A percentile compares a stretch with the other conserved stretches of the same genome.
phyloP scores from a whole-genome alignment of 148 eudicot genomes.

The Vaccinium darrowii region DNA sequence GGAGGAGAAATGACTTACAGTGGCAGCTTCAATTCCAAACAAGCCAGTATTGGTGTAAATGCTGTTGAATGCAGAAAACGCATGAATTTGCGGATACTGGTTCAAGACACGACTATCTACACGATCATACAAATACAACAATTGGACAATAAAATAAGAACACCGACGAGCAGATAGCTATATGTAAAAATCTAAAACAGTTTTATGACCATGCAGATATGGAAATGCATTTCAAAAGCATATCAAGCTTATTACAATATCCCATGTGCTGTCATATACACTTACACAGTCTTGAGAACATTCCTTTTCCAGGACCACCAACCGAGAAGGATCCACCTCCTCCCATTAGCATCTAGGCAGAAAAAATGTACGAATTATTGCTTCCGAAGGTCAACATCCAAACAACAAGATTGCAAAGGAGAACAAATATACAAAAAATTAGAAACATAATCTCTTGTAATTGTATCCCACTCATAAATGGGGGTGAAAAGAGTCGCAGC shows the following conservation, averaged over 20 bases:
- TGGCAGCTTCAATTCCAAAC: slow-evolving; percentile 35
- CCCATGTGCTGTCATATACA: slow-evolving; percentile 4
- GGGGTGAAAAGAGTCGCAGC: neutral
- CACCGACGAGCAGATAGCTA: neutral
- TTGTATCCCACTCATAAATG: neutral
- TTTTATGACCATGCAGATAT: neutral
- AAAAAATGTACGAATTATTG: neutral
- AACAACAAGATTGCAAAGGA: neutral
- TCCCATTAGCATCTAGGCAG: slow-evolving; percentile 87
- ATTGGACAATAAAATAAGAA: neutral
- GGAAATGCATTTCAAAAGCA: neutral
- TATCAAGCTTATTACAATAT: neutral
- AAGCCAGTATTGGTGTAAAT: slow-evolving; percentile 28
- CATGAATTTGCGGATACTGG: slow-evolving; percentile 19
- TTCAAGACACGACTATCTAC: slow-evolving; percentile 34
- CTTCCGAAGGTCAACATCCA: neutral
- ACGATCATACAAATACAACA: neutral
- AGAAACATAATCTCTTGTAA: neutral
- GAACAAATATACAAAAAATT: neutral
- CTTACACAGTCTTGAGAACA: slow-evolving; percentile 96
- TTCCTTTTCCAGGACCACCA: slow-evolving; percentile 99
- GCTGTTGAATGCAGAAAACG: slow-evolving; percentile 32
- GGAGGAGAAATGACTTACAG: slow-evolving; percentile 24
- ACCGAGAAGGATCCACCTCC: slow-evolving; percentile 99
- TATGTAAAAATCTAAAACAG: neutral